Conservation (phyloP, 2,329 filamentous ascomycete genomes). For the Sclerotinia minor region DNA sequence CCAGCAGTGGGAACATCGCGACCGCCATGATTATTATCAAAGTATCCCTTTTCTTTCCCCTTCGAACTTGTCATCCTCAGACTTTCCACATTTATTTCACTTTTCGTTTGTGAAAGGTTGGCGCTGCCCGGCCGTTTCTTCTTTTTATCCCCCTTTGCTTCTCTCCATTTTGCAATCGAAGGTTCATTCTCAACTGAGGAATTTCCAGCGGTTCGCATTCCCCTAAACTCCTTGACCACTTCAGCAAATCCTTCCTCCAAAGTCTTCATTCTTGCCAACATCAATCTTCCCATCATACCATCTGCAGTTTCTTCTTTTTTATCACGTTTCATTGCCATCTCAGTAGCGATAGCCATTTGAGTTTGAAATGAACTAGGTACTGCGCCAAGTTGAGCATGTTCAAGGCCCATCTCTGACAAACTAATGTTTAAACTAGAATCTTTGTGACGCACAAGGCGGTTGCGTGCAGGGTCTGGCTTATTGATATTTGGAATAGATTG, state of each 20-base stretch:
- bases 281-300: slow-evolving; percentile 74
- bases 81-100: slow-evolving; percentile 28
- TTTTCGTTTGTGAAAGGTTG: slow-evolving; percentile 27
- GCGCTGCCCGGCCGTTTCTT: slow-evolving; percentile 14
- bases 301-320: slow-evolving; percentile 53
- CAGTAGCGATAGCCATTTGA: slow-evolving; percentile 73
- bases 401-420: slow-evolving; percentile 70
- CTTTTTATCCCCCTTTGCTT: slow-evolving; percentile 25
- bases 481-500: slow-evolving; percentile 57
- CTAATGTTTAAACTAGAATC: slow-evolving; percentile 66
- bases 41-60: slow-evolving; percentile 14
- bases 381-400: slow-evolving; percentile 61
- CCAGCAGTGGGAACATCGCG: not conserved
- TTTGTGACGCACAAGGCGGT: slow-evolving; percentile 35
- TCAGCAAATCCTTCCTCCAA: slow-evolving; percentile 89
- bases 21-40: slow-evolving; percentile 15
- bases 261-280: slow-evolving; percentile 88
- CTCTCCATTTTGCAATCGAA: slow-evolving; percentile 29
- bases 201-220: slow-evolving; percentile 39
- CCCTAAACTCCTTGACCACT: slow-evolving; percentile 71
- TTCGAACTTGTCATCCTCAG: slow-evolving; percentile 6
- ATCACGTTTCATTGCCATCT: slow-evolving; percentile 51
- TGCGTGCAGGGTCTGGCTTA: slow-evolving; percentile 27
- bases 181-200: slow-evolving; percentile 33
- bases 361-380: slow-evolving; percentile 78